These are phyloP conservation scores for Globisporangium irregulare DNA, from an alignment of 352 stramenopile species.

Conservation along the genomic window DNA sequence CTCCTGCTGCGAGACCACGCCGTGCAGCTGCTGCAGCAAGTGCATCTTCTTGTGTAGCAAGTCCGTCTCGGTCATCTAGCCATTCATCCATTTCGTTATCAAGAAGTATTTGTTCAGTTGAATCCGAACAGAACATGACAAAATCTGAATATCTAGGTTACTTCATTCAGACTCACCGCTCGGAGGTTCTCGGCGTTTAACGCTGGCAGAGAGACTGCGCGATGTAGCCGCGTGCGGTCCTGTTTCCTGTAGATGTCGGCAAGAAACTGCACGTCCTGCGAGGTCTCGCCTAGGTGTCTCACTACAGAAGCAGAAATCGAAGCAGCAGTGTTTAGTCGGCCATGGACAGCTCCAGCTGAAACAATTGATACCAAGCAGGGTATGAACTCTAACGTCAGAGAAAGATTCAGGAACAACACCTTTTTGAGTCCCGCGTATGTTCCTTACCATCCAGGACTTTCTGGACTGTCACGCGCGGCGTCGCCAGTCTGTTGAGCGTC, in stretches of 20 bases:
- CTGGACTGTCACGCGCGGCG: constrained; percentile 19
- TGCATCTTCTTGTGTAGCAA: constrained; percentile 50
- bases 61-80: constrained; percentile 48
- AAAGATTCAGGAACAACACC: too few species aligned
- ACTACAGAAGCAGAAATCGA: not conserved
- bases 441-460: constrained; percentile 12
- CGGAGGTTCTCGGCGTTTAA: constrained; percentile 30
- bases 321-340: not conserved
- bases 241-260: constrained; percentile 48
- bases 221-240: constrained; percentile 33
- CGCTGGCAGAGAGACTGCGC: constrained; percentile 14
- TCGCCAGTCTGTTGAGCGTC: constrained; percentile 43
- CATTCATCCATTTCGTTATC: not conserved
- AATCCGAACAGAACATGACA: not conserved
- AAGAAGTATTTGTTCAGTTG: not conserved
- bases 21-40: constrained; percentile 53
- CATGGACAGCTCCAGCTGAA: not conserved
- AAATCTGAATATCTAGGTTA: not conserved
- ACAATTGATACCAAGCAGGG: not conserved
- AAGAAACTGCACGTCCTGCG: constrained; percentile 49
- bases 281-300: constrained; percentile 25
- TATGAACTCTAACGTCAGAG: not conserved
- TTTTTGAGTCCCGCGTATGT: not conserved
- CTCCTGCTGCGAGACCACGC: constrained; percentile 49
- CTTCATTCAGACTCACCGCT: constrained; percentile 23